phyloP scores from a whole-genome alignment of 2,329 filamentous ascomycete genomes.

The Pseudogymnoascus sp. region DNA sequence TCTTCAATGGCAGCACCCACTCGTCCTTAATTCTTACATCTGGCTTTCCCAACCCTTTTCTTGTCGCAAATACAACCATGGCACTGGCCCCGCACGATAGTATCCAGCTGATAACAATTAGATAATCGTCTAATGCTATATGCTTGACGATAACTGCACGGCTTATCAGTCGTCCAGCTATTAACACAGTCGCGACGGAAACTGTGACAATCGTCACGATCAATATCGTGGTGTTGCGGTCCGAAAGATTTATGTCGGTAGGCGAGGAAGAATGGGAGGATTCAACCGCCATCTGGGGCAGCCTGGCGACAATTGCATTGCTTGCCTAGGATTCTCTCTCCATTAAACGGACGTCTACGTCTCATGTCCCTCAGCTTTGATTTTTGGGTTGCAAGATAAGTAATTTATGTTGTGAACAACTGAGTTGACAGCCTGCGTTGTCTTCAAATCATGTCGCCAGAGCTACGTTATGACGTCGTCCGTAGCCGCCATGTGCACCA shows the following conservation, averaged over 20 bases:
- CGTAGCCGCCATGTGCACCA: background rate
- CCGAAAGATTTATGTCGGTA: background rate
- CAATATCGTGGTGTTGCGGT: background rate
- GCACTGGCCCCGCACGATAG: constrained; percentile 58
- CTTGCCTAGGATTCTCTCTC: background rate
- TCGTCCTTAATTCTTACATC: constrained; percentile 46
- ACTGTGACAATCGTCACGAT: background rate
- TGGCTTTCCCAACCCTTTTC: constrained; percentile 57
- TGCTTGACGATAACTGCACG: background rate
- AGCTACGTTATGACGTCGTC: background rate
- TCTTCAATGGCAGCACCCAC: constrained; percentile 44
- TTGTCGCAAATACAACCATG: constrained; percentile 53
- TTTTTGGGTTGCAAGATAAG: background rate
- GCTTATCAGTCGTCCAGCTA: background rate
- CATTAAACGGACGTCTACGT: background rate
- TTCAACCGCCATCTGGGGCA: background rate
- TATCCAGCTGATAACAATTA: constrained; percentile 69
- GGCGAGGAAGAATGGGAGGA: background rate
- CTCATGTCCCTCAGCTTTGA: background rate
- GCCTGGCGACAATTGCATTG: background rate
- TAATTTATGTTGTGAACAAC: background rate
- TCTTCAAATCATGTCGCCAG: background rate
- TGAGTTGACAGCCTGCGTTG: background rate
- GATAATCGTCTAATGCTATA: constrained; percentile 62
- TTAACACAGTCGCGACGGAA: background rate